Evolutionary conservation across 305 asterid genomes (phyloP).

Genomic region (Coffea humblotiana): DNA sequence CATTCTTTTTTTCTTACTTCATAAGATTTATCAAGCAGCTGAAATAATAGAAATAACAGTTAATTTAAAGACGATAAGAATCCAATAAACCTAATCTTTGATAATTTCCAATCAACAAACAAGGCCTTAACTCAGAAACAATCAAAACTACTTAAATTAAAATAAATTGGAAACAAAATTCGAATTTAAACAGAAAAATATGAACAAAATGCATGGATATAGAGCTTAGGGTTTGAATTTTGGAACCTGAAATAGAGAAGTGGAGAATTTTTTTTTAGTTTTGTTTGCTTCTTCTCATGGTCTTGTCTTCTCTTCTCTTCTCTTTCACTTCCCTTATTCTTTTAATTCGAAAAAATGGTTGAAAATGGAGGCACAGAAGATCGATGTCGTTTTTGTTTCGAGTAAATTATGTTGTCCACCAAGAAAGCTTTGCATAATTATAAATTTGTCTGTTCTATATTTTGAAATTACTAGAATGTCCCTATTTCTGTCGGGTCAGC

Average conservation of each 20-base stretch:
- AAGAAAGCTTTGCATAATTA: no score
- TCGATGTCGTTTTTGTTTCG: neutral
- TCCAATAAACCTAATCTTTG: neutral
- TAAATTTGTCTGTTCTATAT: no score
- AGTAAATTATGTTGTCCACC: no score
- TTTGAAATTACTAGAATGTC: no score
- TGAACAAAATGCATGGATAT: neutral
- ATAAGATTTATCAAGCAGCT: neutral
- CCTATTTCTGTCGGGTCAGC: no score
- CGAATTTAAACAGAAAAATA: neutral
- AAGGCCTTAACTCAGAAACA: neutral
- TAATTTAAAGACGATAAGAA: neutral
- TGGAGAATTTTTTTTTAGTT: conserved; percentile 12
- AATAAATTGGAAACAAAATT: neutral
- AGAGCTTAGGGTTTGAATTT: neutral
- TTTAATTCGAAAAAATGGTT: neutral
- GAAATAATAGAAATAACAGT: neutral
- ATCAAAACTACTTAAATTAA: neutral
- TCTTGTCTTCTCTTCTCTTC: neutral
- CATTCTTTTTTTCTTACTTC: neutral
- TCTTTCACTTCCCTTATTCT: neutral
- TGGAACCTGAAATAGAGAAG: conserved; percentile 19
- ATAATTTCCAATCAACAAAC: neutral
- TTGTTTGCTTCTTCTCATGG: conserved; percentile 12
- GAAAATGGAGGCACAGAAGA: conserved; percentile 11